Evolutionary conservation across 73 alveolate species (phyloP).

Genomic region (Paraurostyla sp.): DNA sequence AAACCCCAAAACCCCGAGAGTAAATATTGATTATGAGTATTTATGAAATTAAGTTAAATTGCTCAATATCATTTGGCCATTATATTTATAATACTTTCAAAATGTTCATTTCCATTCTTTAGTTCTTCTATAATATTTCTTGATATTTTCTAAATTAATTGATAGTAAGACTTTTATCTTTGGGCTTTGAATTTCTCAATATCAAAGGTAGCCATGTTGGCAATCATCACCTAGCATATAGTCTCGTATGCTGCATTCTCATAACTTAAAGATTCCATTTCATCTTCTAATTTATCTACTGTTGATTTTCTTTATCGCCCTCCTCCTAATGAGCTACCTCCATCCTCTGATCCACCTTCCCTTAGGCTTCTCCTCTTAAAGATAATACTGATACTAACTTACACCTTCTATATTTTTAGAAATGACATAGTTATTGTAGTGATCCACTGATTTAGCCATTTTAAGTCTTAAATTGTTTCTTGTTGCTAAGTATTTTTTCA

Average conservation of each 20-base stretch:
- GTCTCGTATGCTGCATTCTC: constrained; percentile 54
- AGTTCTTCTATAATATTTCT: constrained; percentile 6
- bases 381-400: background rate
- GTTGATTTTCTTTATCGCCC: background rate
- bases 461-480: constrained; percentile 19
- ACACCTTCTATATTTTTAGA: constrained; percentile 20
- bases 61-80: background rate
- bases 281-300: constrained; percentile 54
- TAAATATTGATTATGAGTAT: no score
- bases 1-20: no score
- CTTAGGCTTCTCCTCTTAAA: background rate
- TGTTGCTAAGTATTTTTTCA: constrained; percentile 4
- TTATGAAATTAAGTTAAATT: background rate
- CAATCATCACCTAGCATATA: constrained; percentile 37
- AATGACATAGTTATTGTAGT: constrained; percentile 28
- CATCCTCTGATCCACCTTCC: background rate
- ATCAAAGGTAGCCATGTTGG: constrained; percentile 60
- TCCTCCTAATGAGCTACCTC: background rate
- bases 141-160: background rate
- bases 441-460: constrained; percentile 40
- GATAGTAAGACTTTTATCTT: constrained; percentile 6
- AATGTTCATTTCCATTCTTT: constrained; percentile 1
- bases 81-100: background rate
- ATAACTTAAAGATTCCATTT: constrained; percentile 45
- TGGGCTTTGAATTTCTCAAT: constrained; percentile 40